Percentiles rank a stretch among this genome's conserved stretches.
Conservation (phyloP, 768 basidiomycete species). For the Boletus sp. region DNA sequence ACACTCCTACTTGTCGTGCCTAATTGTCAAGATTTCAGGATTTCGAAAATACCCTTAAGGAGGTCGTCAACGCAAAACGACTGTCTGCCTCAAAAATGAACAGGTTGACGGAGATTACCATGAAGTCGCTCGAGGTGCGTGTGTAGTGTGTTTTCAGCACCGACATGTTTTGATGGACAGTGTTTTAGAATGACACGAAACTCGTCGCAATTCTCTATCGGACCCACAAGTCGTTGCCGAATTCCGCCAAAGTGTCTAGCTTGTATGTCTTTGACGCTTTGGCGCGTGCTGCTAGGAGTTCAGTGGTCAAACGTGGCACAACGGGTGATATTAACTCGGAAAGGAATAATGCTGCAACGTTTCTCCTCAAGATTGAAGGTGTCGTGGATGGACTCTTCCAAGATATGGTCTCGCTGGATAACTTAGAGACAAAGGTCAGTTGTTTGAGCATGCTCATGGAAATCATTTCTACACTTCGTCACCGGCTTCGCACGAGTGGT, state of each 20-base stretch:
- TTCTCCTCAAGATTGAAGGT: conserved; percentile 87
- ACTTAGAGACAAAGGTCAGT: conserved; percentile 86
- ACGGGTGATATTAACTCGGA: conserved; percentile 53
- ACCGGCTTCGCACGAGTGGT: conserved; percentile 11
- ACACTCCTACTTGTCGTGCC: background rate
- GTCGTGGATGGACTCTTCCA: conserved; percentile 86
- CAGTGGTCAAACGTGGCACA: conserved; percentile 62
- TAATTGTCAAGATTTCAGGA: conserved; percentile 45
- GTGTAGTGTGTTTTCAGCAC: background rate
- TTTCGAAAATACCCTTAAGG: conserved; percentile 78
- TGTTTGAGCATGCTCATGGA: conserved; percentile 6
- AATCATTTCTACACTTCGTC: background rate
- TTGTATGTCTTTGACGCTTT: conserved; percentile 95
- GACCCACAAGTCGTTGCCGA: conserved; percentile 76
- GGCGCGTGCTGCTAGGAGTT: conserved; percentile 73
- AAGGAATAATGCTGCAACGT: conserved; percentile 75
- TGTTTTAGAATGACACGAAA: conserved; percentile 74
- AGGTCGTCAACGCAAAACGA: conserved; percentile 79
- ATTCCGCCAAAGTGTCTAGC: conserved; percentile 74
- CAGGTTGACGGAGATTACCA: conserved; percentile 69
- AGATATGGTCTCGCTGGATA: conserved; percentile 71
- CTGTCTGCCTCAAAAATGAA: conserved; percentile 86
- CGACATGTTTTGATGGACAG: background rate
- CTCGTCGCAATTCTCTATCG: conserved; percentile 88
- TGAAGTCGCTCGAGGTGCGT: conserved; percentile 77